These are phyloP conservation scores for Cytospora mali DNA, from an alignment of 2,329 filamentous ascomycete species.

Conservation along the genomic window DNA sequence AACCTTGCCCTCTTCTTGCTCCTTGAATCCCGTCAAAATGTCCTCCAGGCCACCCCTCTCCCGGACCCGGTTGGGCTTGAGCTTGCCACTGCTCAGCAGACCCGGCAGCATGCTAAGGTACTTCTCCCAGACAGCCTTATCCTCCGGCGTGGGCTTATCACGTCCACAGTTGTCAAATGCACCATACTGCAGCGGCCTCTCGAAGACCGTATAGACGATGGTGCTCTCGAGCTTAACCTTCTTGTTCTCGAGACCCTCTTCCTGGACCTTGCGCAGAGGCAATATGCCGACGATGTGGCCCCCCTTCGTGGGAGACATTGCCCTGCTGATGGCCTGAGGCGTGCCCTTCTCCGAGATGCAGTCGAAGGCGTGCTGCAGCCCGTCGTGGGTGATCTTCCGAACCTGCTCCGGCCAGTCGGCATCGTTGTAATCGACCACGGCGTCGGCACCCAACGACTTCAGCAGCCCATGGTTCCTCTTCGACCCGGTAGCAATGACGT, in stretches of 20 bases:
- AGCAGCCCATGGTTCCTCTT: constrained; percentile 28
- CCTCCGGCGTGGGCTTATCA: constrained; percentile 32
- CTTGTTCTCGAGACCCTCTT: constrained; percentile 29
- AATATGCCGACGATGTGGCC: constrained; percentile 29
- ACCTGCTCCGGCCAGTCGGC: constrained; percentile 48
- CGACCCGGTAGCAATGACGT: constrained; percentile 28
- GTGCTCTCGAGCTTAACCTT: constrained; percentile 38
- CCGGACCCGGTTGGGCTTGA: constrained; percentile 36
- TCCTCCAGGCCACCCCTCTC: constrained; percentile 36
- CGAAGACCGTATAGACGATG: constrained; percentile 39
- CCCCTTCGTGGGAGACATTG: constrained; percentile 37
- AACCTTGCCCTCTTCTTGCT: constrained; percentile 36
- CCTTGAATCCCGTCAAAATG: constrained; percentile 35
- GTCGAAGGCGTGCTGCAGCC: constrained; percentile 39
- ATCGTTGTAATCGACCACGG: constrained; percentile 32
- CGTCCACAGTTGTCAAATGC: constrained; percentile 36
- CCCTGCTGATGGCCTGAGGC: constrained; percentile 30
- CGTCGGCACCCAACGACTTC: constrained; percentile 27
- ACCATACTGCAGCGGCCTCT: constrained; percentile 31
- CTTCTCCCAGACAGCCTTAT: constrained; percentile 39
- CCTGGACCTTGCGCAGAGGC: constrained; percentile 25
- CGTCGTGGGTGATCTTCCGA: constrained; percentile 65
- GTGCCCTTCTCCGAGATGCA: constrained; percentile 36
- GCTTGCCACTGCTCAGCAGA: constrained; percentile 33
- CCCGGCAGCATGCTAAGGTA: constrained; percentile 36